Evolutionary conservation across 129 eudicot genomes (phyloP), one percentile per base, ranked within the genome.

Genomic region (Erigeron canadensis): DNA sequence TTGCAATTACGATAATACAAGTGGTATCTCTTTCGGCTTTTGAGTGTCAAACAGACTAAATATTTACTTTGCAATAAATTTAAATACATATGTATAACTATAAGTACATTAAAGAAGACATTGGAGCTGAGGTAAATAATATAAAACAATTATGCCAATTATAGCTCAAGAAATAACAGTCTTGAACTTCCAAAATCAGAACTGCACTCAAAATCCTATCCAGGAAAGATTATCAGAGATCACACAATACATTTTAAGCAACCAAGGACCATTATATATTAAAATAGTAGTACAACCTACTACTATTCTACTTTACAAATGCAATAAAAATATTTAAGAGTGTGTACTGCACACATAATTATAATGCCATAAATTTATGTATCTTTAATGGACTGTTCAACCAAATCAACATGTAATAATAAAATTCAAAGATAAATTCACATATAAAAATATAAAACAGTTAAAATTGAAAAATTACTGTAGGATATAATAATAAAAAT

Each of bases 171-270:
- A 67, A 18, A 18, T 39, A 46, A 17, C 7, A 53, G 64, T 46
- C 16, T n/a, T 21, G 22, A 42, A 51, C 41, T 42, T 65, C 57
- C 21, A 42, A 51, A 16, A 75, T 22, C 46, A 54, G 79, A 73
- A 73, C 79, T 8, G 40, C 9, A 21, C 65, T 12, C 53, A 60
- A 43, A 65, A 57, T 21, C 67, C 5, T 42, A 6, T 34, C 56
- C 44, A 37, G 38, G 16, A 28, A 56, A 56, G 39, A 60, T 34
- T 28, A 62, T 62, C 42, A 51, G n/a, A 73, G 15, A 38, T 37
- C 61, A 62, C 18, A 34, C 38, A 60, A 48, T 17, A 73, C 63
- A 73, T 50, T 47, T 63, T 17, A 73, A 48, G 63, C 77, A 73
- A 18, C 61, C 53, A 74, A 65, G 72, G 65, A 74, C 57, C 12